Evolutionary conservation across 805 yeast species (phyloP).

Genomic region (Cephaloascus albidus): DNA sequence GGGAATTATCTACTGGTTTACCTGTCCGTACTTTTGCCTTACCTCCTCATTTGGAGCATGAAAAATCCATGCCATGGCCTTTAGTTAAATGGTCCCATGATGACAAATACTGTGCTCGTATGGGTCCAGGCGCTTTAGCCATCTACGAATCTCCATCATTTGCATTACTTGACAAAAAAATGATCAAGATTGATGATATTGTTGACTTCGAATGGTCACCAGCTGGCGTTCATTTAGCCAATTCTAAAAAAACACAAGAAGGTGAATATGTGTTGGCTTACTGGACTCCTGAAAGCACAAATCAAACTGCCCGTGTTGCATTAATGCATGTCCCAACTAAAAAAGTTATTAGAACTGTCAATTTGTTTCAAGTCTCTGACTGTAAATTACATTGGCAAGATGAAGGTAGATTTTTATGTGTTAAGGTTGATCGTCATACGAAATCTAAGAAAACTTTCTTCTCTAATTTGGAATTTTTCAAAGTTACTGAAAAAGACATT

Average conservation of each 20-base stretch:
- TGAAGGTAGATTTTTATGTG: conserved; percentile 75
- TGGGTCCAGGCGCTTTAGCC: conserved; percentile 87
- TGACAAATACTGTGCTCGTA: conserved; percentile 89
- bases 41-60: conserved; percentile 60
- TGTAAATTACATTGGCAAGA: conserved; percentile 93
- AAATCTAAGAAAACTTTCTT: conserved; percentile 88
- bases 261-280: conserved; percentile 68
- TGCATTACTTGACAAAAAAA: conserved; percentile 78
- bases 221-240: conserved; percentile 61
- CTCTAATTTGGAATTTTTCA: conserved; percentile 88
- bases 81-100: conserved; percentile 92
- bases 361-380: conserved; percentile 89
- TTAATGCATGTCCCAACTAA: conserved; percentile 81
- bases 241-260: conserved; percentile 37
- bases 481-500: conserved; percentile 76
- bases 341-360: conserved; percentile 79
- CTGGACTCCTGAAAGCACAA: conserved; percentile 93
- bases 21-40: conserved; percentile 87
- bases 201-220: conserved; percentile 96
- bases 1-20: conserved; percentile 82
- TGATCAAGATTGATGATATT: conserved; percentile 74
- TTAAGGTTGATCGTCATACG: conserved; percentile 94
- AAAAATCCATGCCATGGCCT: conserved; percentile 86
- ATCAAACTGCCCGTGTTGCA: conserved; percentile 93
- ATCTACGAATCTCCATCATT: conserved; percentile 74